Percentiles rank a stretch among this genome's conserved stretches.
phyloP scores from a whole-genome alignment of 2,329 filamentous ascomycete genomes.

The Diplodia intermedia region DNA sequence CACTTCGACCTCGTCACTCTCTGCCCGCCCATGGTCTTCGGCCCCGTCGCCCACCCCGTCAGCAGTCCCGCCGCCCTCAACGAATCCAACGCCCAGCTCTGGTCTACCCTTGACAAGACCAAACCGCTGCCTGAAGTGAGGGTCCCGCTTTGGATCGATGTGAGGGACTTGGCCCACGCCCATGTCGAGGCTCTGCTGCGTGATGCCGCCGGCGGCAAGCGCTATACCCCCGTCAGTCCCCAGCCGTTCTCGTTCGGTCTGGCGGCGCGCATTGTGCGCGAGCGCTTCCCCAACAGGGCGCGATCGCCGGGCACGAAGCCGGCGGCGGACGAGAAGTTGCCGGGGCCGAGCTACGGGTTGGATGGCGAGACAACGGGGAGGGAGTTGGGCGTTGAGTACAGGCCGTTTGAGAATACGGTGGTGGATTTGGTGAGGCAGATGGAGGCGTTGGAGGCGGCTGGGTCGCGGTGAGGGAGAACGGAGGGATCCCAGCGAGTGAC shows the following conservation, averaged over 20 bases:
- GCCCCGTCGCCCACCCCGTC: constrained; percentile 36
- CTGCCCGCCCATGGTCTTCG: constrained; percentile 43
- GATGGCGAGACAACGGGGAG: constrained; percentile 52
- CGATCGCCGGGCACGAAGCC: constrained; percentile 47
- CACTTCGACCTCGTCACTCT: constrained; percentile 39
- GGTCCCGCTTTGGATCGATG: constrained; percentile 57
- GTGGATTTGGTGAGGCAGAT: constrained; percentile 45
- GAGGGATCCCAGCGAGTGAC: no score
- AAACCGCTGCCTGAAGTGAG: constrained; percentile 48
- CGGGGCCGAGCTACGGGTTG: constrained; percentile 50
- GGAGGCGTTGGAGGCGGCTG: constrained; percentile 37
- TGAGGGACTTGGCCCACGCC: constrained; percentile 54
- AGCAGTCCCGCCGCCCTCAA: constrained; percentile 36
- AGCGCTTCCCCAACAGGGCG: constrained; percentile 49
- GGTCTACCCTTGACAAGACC: constrained; percentile 40
- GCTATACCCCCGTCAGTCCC: constrained; percentile 52
- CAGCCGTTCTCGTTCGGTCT: constrained; percentile 57
- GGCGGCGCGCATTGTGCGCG: constrained; percentile 53
- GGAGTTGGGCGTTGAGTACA: constrained; percentile 52
- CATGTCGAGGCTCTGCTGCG: constrained; percentile 54
- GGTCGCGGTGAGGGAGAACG: neutral
- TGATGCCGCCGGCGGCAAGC: constrained; percentile 46
- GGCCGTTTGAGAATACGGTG: constrained; percentile 48
- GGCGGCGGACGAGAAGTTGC: constrained; percentile 34
- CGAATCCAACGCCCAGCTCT: constrained; percentile 38